Conservation (phyloP, 192 early-diverging fungal species). For the Coemansia sp. region DNA sequence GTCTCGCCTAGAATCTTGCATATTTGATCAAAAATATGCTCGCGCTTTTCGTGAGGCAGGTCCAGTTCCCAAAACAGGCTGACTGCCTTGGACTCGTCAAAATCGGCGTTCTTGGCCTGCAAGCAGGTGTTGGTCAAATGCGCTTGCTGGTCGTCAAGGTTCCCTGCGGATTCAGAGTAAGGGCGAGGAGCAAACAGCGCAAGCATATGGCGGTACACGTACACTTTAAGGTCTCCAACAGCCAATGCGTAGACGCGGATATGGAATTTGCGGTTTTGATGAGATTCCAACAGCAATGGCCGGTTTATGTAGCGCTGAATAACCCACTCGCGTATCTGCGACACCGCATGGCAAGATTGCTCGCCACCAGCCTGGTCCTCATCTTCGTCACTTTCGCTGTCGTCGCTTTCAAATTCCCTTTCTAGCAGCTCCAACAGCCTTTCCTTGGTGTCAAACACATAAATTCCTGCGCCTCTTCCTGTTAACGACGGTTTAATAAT, state of each 20-base stretch:
- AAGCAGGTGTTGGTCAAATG: slow-evolving; percentile 70
- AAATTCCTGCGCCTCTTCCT: slow-evolving; percentile 62
- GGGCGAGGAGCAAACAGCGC: slow-evolving; percentile 60
- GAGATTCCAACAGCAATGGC: slow-evolving; percentile 50
- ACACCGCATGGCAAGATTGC: slow-evolving; percentile 24
- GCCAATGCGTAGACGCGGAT: slow-evolving; percentile 63
- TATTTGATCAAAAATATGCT: slow-evolving; percentile 57
- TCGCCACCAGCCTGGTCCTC: slow-evolving; percentile 12
- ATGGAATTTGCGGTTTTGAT: slow-evolving; percentile 61
- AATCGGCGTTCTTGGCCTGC: slow-evolving; percentile 51
- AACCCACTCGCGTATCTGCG: slow-evolving; percentile 69
- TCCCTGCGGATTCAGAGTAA: slow-evolving; percentile 34
- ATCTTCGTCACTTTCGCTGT: slow-evolving; percentile 39
- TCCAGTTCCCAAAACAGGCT: slow-evolving; percentile 58
- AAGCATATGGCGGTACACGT: slow-evolving; percentile 63
- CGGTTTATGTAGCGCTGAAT: slow-evolving; percentile 63
- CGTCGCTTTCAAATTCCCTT: slow-evolving; percentile 39
- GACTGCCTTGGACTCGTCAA: slow-evolving; percentile 57
- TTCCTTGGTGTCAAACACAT: slow-evolving; percentile 59
- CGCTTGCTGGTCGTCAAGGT: slow-evolving; percentile 52
- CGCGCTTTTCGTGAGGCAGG: slow-evolving; percentile 37
- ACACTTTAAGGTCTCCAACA: slow-evolving; percentile 58
- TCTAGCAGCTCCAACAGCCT: slow-evolving; percentile 53
- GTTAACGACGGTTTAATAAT: slow-evolving; percentile 67
- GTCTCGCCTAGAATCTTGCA: slow-evolving; percentile 55